Base-by-base conservation (phyloP, 2,329 filamentous ascomycete genomes). In the Pyrenophora teres region DNA sequence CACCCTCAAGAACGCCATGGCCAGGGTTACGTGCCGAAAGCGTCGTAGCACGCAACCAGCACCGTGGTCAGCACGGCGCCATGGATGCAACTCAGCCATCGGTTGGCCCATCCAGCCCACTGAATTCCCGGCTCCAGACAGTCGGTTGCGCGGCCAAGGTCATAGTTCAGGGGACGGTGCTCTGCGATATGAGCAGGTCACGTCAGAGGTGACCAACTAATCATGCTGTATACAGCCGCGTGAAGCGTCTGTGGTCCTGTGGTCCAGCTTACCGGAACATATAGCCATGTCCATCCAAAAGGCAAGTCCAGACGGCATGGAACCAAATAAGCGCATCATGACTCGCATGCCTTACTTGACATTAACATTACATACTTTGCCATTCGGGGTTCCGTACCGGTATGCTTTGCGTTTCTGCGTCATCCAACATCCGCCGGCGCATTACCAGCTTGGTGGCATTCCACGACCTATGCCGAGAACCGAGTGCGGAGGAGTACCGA, bases 11-110 rank as follows among this genome's bases (percentile, higher is more conserved):
- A 40, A 43, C 27, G 40, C 52, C 48, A 33, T 41, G 27, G 23
- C 52, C 48, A 59, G 56, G 60, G 51, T 51, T 41, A 36, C 39
- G 6, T 4, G 33, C 60, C 61, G 37, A 43, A 61, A 62, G 25
- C 49, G 62, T 59, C 44, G 52, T 69, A 66, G 67, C 54, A 50
- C 44, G 48, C 57, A 60, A 65, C 68, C 68, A 61, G 55, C 46
- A 47, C 64, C 60, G 56, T 63, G 67, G 68, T 63, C 62, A 48
- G 48, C 43, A 47, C 59, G 36, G 51, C 58, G 55, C 60, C 63
- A 52, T 58, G 54, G 59, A 62, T 60, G 48, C 47, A 62, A 56
- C 60, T 51, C 59, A 54, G 59, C 52, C 59, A 62, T 68, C 65
- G 63, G 59, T 62, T 67, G 62, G 60, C 57, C 59, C 57, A 64